phyloP scores from a whole-genome alignment of 2,329 filamentous ascomycete species.

The Calonectria montana region DNA sequence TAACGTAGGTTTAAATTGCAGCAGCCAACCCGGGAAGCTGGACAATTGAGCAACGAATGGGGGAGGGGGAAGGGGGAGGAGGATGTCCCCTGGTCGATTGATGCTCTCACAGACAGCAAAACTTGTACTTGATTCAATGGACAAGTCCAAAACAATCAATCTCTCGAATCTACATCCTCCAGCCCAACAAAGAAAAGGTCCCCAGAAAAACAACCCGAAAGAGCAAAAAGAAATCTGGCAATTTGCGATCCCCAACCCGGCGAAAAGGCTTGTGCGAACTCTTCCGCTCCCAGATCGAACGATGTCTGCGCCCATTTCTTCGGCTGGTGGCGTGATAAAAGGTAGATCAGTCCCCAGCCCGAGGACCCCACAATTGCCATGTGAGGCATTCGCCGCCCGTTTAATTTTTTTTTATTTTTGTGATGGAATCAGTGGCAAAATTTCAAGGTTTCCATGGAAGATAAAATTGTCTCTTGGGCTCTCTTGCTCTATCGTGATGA shows the following conservation, averaged over 20 bases:
- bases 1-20: background rate
- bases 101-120: too few relatives aligned
- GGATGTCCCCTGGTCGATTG: background rate
- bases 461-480: too few relatives aligned
- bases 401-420: background rate
- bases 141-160: background rate
- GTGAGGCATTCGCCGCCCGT: background rate
- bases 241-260: constrained; percentile 6
- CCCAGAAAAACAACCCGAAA: background rate
- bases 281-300: constrained; percentile 7
- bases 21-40: background rate
- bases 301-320: constrained; percentile 6
- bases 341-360: constrained; percentile 3
- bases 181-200: constrained; percentile 1
- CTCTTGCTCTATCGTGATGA: too few relatives aligned
- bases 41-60: background rate
- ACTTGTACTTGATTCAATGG: background rate
- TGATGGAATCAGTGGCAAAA: background rate
- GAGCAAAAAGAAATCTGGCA: background rate
- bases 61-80: background rate
- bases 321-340: constrained; percentile 3
- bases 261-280: constrained; percentile 11
- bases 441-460: background rate
- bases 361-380: background rate
- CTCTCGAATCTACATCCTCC: background rate